These are phyloP conservation scores for Chrysoporthe puriensis DNA, from an alignment of 2,329 filamentous ascomycete species.

Conservation along the genomic window DNA sequence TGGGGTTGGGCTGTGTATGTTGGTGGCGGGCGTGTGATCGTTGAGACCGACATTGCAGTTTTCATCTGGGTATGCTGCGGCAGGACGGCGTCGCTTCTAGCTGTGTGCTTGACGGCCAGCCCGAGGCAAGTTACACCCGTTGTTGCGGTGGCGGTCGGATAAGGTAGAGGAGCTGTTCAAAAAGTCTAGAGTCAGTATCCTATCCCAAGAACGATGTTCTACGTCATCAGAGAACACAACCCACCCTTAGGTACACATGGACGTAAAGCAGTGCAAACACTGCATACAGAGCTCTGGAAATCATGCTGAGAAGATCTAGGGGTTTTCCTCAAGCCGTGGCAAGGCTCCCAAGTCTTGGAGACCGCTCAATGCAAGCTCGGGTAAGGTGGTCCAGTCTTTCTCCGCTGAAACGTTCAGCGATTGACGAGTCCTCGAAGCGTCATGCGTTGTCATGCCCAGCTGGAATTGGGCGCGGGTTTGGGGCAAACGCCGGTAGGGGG, in stretches of 20 bases:
- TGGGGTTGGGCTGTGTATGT: neutral
- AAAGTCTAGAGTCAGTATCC: neutral
- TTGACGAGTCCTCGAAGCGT: neutral
- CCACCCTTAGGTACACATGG: constrained; percentile 23
- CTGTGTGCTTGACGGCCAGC: neutral
- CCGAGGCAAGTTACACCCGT: constrained; percentile 7
- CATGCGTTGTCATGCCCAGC: neutral
- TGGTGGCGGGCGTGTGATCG: neutral
- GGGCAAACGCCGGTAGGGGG: neutral
- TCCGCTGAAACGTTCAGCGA: constrained; percentile 6
- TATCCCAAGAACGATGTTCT: neutral
- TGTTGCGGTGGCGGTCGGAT: constrained; percentile 20
- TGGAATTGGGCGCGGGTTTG: neutral
- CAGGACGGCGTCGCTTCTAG: neutral
- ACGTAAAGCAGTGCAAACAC: constrained; percentile 25
- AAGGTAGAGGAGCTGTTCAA: constrained; percentile 9
- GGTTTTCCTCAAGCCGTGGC: neutral
- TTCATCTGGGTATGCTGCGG: neutral
- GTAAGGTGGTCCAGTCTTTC: neutral
- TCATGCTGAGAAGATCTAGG: constrained; percentile 14
- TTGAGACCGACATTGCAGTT: constrained; percentile 8
- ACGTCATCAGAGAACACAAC: neutral
- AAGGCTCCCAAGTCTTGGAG: neutral
- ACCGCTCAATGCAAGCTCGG: neutral
- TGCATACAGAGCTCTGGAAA: constrained; percentile 23